Evolutionary conservation across 1,284 basidiomycete genomes (phyloP), one percentile per base, ranked within the genome.

Genomic region (Cystobasidium slooffiae): DNA sequence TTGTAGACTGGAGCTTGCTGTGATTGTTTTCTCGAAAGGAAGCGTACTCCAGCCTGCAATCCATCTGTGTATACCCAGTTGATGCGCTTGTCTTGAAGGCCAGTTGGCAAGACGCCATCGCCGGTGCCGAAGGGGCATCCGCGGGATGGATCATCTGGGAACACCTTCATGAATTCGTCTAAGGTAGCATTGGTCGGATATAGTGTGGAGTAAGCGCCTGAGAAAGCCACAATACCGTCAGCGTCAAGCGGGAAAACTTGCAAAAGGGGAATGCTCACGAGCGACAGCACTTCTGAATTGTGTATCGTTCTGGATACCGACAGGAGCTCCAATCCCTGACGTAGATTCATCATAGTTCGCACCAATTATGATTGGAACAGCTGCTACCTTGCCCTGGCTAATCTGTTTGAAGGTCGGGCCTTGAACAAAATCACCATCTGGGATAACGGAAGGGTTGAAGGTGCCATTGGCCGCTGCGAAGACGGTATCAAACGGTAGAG

Each of bases 31-130:
- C 53, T 20, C 8, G 64, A n/a, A 20, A 75, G 46, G n/a, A 39
- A 72, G 6, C 72, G 61, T 10, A 62, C 46, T 20, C 75, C 75
- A 43, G 72, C 75, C 20, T 43, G 39, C 16, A 76, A 5, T 47
- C 24, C 37, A 52, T 76, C 75, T 18, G 73, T 76, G 53, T 63
- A 69, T 20, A 75, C 4, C 49, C 55, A 51, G 56, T 74, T 73
- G 55, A 22, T 51, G 20, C 75, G 75, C 67, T 76, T 76, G 67
- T 76, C 72, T 39, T 75, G 74, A 20, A 76, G 41, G 1, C 76
- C 76, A 18, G 74, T 75, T 14, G 67, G 49, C 8, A 72, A 37
- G 10, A 75, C 67, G 3, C 75, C 75, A 49, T 68, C 73, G 61
- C 73, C 68, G 24, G 73, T 75, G 12, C 49, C 44, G 70, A 72